phyloP scores from a whole-genome alignment of 2,329 filamentous ascomycete species.

The Daldinia sp. region DNA sequence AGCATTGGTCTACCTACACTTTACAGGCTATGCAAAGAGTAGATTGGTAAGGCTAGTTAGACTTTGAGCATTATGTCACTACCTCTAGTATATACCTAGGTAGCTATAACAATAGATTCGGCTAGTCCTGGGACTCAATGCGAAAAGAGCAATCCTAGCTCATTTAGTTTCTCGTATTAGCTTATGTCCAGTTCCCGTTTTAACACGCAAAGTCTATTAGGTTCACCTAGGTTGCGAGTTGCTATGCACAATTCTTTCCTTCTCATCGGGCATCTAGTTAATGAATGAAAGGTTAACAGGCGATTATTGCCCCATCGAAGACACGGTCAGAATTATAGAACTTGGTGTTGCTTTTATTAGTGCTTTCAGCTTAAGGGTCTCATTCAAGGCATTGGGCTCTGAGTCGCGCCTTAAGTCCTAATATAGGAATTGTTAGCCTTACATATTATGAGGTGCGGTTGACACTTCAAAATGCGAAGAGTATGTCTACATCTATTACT shows the following conservation, averaged over 20 bases:
- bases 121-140: too few relatives aligned
- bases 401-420: neutral
- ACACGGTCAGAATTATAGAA: neutral
- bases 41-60: neutral
- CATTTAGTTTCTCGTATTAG: too few relatives aligned
- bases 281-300: too few relatives aligned
- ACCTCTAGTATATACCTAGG: too few relatives aligned
- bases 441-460: neutral
- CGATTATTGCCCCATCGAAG: too few relatives aligned
- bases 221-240: too few relatives aligned
- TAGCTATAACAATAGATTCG: neutral
- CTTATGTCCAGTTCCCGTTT: too few relatives aligned
- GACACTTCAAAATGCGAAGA: too few relatives aligned
- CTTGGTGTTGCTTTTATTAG: neutral
- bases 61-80: neutral
- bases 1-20: neutral
- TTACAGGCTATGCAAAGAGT: neutral
- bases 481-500: neutral
- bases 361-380: neutral
- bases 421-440: neutral
- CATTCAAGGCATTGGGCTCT: neutral
- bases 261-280: too few relatives aligned
- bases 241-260: too few relatives aligned
- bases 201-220: too few relatives aligned
- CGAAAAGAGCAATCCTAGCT: too few relatives aligned